A percentile compares a stretch with the other conserved stretches of the same genome.
These are phyloP conservation scores for Gaultheria prostrata DNA, from an alignment of 148 eudicot species.

Conservation along the genomic window DNA sequence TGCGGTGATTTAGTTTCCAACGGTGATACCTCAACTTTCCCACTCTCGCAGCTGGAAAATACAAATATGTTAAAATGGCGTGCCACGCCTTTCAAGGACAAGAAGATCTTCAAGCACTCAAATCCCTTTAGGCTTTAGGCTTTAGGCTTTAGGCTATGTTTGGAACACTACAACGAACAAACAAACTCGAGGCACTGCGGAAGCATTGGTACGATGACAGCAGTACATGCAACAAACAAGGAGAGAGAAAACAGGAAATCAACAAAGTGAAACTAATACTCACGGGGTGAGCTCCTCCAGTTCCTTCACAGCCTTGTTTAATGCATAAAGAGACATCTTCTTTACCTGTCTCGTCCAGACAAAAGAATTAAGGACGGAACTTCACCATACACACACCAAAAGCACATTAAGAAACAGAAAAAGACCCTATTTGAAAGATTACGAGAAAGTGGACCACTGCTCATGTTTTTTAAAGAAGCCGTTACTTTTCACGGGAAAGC, in stretches of 20 bases:
- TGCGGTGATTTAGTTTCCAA: neutral
- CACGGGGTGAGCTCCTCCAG: conserved; percentile 21
- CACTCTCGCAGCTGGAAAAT: neutral
- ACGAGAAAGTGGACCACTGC: neutral
- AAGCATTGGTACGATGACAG: neutral
- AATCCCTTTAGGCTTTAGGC: neutral
- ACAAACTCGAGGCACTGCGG: neutral
- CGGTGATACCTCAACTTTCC: neutral
- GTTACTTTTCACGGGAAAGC: neutral
- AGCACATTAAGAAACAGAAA: neutral
- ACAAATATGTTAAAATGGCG: neutral
- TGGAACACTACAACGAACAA: neutral
- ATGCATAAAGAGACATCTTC: conserved; percentile 34
- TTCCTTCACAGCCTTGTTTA: conserved; percentile 16
- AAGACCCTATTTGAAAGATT: conserved; percentile 1
- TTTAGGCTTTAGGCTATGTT: neutral
- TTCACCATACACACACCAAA: neutral
- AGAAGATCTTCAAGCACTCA: neutral
- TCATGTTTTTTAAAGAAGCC: neutral
- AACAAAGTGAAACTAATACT: conserved; percentile 12
- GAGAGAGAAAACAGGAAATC: neutral
- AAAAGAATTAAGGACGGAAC: neutral
- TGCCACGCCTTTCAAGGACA: neutral
- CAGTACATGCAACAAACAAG: neutral
- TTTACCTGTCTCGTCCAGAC: conserved; percentile 24